Evolutionary conservation across 2,329 filamentous ascomycete species (phyloP).

Genomic region (Talaromyces sp.): DNA sequence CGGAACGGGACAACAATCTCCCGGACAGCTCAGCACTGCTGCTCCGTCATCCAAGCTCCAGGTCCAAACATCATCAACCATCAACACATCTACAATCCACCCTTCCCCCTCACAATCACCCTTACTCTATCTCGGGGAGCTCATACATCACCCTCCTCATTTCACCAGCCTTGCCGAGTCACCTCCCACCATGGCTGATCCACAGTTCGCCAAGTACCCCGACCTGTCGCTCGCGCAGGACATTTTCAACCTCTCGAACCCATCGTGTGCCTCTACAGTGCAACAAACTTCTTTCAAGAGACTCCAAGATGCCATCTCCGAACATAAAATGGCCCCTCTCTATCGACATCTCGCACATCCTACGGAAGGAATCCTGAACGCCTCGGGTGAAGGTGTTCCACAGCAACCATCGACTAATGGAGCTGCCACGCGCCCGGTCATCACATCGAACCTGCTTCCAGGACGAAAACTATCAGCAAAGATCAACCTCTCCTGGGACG

Average conservation of each 20-base stretch:
- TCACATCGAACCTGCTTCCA: slow-evolving; percentile 71
- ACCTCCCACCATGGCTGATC: slow-evolving; percentile 57
- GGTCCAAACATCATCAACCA: background rate
- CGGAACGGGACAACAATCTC: slow-evolving; percentile 12
- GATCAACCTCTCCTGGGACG: slow-evolving; percentile 82
- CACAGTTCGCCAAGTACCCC: slow-evolving; percentile 63
- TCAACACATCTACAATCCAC: background rate
- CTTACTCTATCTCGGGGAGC: slow-evolving; percentile 8
- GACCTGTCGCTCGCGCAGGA: slow-evolving; percentile 63
- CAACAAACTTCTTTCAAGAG: slow-evolving; percentile 58
- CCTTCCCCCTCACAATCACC: background rate
- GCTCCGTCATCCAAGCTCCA: slow-evolving; percentile 13
- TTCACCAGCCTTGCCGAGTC: slow-evolving; percentile 2
- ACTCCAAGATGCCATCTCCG: slow-evolving; percentile 61
- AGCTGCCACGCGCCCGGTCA: slow-evolving; percentile 48
- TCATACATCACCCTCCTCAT: background rate
- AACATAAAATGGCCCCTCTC: slow-evolving; percentile 65
- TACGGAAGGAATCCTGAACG: slow-evolving; percentile 73
- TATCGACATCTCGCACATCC: slow-evolving; percentile 65
- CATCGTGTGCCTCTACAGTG: slow-evolving; percentile 50
- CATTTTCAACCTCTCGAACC: slow-evolving; percentile 66
- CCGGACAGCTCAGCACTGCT: slow-evolving; percentile 10
- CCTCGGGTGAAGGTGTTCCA: slow-evolving; percentile 62
- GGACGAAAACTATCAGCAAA: slow-evolving; percentile 63
- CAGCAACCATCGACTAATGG: slow-evolving; percentile 40